Conservation (phyloP, 1,284 basidiomycete species). For the Tylopilus orsonianus region DNA sequence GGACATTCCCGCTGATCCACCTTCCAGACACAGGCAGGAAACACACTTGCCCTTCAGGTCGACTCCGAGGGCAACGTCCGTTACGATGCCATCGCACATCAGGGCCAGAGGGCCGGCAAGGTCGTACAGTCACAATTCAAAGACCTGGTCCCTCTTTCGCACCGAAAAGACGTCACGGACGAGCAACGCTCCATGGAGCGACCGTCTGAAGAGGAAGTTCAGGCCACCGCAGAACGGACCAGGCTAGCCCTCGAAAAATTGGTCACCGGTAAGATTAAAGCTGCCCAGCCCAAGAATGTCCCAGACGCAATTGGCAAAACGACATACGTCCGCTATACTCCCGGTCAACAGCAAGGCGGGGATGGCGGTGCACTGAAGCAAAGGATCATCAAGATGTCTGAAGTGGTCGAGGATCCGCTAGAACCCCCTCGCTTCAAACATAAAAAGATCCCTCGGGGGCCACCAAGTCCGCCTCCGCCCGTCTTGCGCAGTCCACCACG, state of each 20-base stretch:
- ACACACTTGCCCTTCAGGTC: slow-evolving; percentile 94
- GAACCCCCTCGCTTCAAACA: slow-evolving; percentile 98
- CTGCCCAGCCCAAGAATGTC: slow-evolving; percentile 89
- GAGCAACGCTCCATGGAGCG: slow-evolving; percentile 78
- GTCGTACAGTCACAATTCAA: slow-evolving; percentile 94
- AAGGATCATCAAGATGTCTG: slow-evolving; percentile 98
- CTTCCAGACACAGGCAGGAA: slow-evolving; percentile 79
- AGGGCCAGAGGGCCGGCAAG: slow-evolving; percentile 87
- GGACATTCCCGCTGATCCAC: slow-evolving; percentile 2
- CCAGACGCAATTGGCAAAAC: slow-evolving; percentile 78
- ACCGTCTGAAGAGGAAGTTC: slow-evolving; percentile 89
- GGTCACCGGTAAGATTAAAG: slow-evolving; percentile 94
- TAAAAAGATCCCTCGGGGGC: slow-evolving; percentile 96
- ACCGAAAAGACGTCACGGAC: slow-evolving; percentile 88
- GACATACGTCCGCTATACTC: slow-evolving; percentile 94
- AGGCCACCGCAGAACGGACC: slow-evolving; percentile 87
- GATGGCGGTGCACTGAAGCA: slow-evolving; percentile 76
- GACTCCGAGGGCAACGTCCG: slow-evolving; percentile 95
- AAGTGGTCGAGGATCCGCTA: slow-evolving; percentile 94
- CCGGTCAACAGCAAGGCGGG: slow-evolving; percentile 77
- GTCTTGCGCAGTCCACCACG: slow-evolving; percentile 94
- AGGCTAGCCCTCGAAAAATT: slow-evolving; percentile 90
- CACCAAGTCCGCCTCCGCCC: slow-evolving; percentile 96
- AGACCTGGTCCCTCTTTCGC: slow-evolving; percentile 90
- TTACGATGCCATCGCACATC: slow-evolving; percentile 95